phyloP scores from a whole-genome alignment of 257 asterid species.

The Nicotiana noctiflora region DNA sequence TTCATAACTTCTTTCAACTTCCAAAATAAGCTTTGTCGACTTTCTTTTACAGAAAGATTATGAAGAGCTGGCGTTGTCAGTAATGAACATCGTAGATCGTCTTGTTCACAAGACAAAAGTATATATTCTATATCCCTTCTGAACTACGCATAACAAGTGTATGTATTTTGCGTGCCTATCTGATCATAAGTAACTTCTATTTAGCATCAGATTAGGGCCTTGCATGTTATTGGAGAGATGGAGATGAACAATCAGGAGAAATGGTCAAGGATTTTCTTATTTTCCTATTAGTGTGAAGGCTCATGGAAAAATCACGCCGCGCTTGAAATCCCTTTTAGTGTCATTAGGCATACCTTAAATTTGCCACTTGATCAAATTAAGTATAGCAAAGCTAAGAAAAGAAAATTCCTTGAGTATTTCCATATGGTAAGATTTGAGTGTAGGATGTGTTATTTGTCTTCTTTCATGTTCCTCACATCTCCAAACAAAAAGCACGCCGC shows the following conservation, averaged over 20 bases:
- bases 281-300: background rate
- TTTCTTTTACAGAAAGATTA: constrained; percentile 66
- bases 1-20: background rate
- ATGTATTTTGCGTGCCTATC: background rate
- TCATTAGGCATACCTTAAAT: background rate
- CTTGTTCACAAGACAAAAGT: constrained; percentile 86
- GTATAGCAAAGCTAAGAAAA: background rate
- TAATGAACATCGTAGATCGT: constrained; percentile 75
- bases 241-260: background rate
- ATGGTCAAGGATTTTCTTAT: background rate
- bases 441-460: background rate
- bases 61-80: constrained; percentile 71
- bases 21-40: constrained; percentile 16
- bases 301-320: background rate
- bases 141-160: background rate
- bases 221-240: background rate
- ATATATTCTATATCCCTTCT: constrained; percentile 12
- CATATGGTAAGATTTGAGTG: background rate
- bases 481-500: background rate
- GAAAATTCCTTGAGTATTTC: background rate
- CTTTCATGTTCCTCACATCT: background rate
- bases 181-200: background rate
- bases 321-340: background rate
- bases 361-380: background rate
- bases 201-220: background rate